Conservation (phyloP, 495 filamentous ascomycete species). For the Oleoguttula mirabilis region DNA sequence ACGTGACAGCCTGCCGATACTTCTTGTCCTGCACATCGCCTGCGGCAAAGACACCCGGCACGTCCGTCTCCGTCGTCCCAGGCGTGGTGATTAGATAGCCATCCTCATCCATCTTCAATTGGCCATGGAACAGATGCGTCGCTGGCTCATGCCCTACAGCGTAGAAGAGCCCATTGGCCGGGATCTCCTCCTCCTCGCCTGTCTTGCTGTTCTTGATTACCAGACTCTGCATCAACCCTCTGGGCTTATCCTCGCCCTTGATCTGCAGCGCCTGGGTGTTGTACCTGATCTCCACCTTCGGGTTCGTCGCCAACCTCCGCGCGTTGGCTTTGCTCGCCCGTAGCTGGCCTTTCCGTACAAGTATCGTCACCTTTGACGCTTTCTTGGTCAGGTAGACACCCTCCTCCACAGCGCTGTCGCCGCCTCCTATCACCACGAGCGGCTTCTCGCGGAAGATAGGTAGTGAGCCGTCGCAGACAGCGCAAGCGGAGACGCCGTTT, state of each 20-base stretch:
- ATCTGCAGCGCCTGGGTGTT: constrained; percentile 72
- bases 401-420: constrained; percentile 95
- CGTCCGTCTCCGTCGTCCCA: constrained; percentile 75
- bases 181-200: constrained; percentile 65
- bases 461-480: constrained; percentile 93
- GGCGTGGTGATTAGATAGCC: constrained; percentile 82
- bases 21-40: constrained; percentile 98
- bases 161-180: constrained; percentile 92
- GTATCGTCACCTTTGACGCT: constrained; percentile 81
- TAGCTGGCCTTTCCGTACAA: constrained; percentile 76
- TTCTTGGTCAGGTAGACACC: constrained; percentile 97
- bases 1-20: constrained; percentile 95
- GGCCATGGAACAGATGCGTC: constrained; percentile 71
- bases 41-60: constrained; percentile 89
- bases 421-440: constrained; percentile 89
- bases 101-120: constrained; percentile 75
- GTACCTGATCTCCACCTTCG: constrained; percentile 80
- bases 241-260: constrained; percentile 61
- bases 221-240: constrained; percentile 73
- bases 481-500: constrained; percentile 89
- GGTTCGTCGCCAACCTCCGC: constrained; percentile 63
- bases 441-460: constrained; percentile 96
- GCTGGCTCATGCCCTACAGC: constrained; percentile 95
- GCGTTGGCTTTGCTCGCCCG: constrained; percentile 88
- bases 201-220: constrained; percentile 65